These are phyloP conservation scores for Medicago lupulina DNA, from an alignment of 306 rosid species.

Conservation along the genomic window DNA sequence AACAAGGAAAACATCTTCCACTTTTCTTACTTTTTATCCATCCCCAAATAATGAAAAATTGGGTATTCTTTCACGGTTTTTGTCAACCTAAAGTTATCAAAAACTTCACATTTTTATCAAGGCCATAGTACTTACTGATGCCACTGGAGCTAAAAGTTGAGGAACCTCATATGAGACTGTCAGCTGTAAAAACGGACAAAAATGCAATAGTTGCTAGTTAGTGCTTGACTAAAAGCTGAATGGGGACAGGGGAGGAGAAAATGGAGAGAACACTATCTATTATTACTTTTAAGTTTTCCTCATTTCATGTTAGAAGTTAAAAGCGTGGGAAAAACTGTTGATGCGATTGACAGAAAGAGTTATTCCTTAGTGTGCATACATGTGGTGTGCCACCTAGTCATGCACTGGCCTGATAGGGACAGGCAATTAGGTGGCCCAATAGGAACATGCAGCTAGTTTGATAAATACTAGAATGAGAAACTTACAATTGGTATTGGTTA, in stretches of 20 bases:
- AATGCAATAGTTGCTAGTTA: conserved; percentile 33
- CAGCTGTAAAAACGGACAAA: conserved; percentile 59
- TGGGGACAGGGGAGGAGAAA: conserved; percentile 15
- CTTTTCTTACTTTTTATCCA: neutral
- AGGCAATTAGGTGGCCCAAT: conserved; percentile 23
- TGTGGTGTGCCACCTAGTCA: conserved; percentile 32
- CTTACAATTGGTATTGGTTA: neutral
- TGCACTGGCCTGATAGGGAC: conserved; percentile 35
- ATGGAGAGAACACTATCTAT: conserved; percentile 29
- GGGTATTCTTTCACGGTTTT: conserved; percentile 3
- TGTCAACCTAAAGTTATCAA: conserved; percentile 7
- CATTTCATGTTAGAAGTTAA: conserved; percentile 26
- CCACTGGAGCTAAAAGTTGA: conserved; percentile 82
- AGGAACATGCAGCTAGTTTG: conserved; percentile 30
- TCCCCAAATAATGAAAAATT: conserved; percentile 2
- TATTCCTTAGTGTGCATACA: conserved; percentile 32
- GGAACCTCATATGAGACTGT: conserved; percentile 98
- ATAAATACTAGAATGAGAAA: conserved; percentile 19
- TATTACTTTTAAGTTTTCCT: conserved; percentile 14
- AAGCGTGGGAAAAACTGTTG: conserved; percentile 25
- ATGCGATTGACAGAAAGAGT: conserved; percentile 26
- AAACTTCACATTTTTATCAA: neutral
- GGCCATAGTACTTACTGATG: conserved; percentile 69
- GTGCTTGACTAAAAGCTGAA: conserved; percentile 31
- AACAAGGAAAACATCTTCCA: conserved; percentile 8